Evolutionary conservation across 352 stramenopile species (phyloP).

Genomic region (Phytophthora hybrid): DNA sequence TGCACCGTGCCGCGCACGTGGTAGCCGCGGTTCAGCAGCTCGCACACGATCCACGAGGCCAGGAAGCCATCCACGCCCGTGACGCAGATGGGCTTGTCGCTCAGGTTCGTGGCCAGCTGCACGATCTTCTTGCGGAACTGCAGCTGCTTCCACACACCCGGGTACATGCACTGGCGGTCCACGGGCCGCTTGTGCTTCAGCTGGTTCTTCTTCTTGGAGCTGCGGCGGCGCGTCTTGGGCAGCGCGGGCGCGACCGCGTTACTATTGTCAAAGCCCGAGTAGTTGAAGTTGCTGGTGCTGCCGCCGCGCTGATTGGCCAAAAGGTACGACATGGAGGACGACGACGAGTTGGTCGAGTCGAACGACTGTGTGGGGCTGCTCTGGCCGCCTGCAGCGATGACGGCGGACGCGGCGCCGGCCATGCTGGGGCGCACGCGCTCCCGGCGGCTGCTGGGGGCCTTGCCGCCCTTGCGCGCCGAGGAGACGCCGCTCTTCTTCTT

Average conservation of each 20-base stretch:
- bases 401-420: conserved; percentile 24
- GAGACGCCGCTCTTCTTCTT: conserved; percentile 41
- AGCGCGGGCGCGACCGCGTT: not conserved
- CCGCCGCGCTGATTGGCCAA: conserved; percentile 21
- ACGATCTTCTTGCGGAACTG: conserved; percentile 88
- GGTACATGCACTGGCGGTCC: conserved; percentile 76
- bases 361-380: conserved; percentile 43
- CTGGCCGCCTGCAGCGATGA: conserved; percentile 21
- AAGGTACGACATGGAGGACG: conserved; percentile 38
- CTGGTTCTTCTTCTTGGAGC: conserved; percentile 39
- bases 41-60: conserved; percentile 86
- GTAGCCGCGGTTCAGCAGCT: conserved; percentile 81
- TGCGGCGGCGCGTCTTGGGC: conserved; percentile 40
- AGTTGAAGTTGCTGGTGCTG: conserved; percentile 33
- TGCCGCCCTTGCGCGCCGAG: conserved; percentile 20
- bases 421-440: conserved; percentile 30
- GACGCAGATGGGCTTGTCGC: conserved; percentile 86
- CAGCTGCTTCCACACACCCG: conserved; percentile 81
- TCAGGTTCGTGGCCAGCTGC: conserved; percentile 73
- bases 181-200: conserved; percentile 42
- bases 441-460: conserved; percentile 12
- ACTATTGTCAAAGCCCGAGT: conserved; percentile 2
- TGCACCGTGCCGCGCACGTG: conserved; percentile 88
- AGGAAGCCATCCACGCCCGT: conserved; percentile 89
- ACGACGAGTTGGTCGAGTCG: conserved; percentile 52